Percentiles rank a stretch among this genome's conserved stretches.
phyloP scores from a whole-genome alignment of 306 rosid species.

The Betula pendula region DNA sequence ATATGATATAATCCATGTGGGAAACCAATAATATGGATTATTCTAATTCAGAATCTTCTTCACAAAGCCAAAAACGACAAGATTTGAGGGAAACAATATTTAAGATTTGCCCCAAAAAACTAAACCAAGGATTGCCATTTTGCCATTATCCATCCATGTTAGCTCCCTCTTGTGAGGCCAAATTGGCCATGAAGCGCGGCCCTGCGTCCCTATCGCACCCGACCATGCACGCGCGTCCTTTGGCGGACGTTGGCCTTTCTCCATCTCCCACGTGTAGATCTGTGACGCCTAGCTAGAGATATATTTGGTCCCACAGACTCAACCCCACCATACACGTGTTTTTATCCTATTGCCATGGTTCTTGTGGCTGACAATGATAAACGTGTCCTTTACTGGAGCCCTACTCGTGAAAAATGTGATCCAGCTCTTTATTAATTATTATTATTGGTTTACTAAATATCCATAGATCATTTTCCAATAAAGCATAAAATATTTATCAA shows the following conservation, averaged over 20 bases:
- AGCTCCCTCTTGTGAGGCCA: conserved; percentile 26
- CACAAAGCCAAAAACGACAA: neutral
- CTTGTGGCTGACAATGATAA: neutral
- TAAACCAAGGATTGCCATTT: conserved; percentile 11
- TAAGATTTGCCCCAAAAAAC: conserved; percentile 3
- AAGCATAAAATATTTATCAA: no score
- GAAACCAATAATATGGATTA: neutral
- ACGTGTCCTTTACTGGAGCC: neutral
- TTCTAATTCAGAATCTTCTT: neutral
- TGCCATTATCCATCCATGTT: no score
- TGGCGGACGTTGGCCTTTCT: conserved; percentile 3
- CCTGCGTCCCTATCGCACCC: neutral
- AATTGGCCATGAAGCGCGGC: conserved; percentile 6
- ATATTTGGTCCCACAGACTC: neutral
- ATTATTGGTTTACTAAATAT: neutral
- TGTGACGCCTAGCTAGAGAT: neutral
- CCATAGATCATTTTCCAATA: no score
- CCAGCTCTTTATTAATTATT: neutral
- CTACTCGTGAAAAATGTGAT: conserved; percentile 7
- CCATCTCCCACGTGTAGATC: conserved; percentile 9
- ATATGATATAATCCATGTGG: neutral
- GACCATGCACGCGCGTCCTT: neutral
- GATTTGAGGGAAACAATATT: neutral
- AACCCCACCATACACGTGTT: conserved; percentile 13
- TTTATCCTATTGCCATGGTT: neutral